These are phyloP conservation scores for Hymenoscyphus fraxineus DNA, from an alignment of 2,329 filamentous ascomycete genomes.

Conservation along the genomic window DNA sequence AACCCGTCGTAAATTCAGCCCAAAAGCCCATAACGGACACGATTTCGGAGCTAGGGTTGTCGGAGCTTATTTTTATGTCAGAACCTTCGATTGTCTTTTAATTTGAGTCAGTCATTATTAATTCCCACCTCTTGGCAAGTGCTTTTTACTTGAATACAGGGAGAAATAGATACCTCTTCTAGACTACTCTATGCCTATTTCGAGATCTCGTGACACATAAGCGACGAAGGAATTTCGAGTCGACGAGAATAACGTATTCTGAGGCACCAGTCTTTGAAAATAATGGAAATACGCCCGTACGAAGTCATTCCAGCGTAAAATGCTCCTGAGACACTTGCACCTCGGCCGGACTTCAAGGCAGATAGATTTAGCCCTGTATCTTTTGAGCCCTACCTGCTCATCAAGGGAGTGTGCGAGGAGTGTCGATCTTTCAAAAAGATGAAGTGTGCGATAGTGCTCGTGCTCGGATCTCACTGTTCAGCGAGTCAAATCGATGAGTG, in stretches of 20 bases:
- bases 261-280: neutral
- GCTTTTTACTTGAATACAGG: too few relatives aligned
- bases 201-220: neutral
- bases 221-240: neutral
- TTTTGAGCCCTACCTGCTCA: neutral
- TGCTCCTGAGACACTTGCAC: neutral
- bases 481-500: neutral
- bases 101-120: too few relatives aligned
- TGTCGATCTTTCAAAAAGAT: neutral
- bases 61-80: neutral
- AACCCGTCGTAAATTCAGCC: neutral
- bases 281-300: neutral
- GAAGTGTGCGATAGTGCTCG: neutral
- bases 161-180: too few relatives aligned
- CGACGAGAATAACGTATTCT: neutral
- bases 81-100: neutral
- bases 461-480: neutral
- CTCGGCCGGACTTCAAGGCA: neutral
- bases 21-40: neutral
- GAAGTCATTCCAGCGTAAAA: neutral
- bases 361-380: neutral
- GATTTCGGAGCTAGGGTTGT: neutral
- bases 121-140: too few relatives aligned
- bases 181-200: too few relatives aligned
- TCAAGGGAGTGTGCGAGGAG: neutral